Evolutionary conservation across 306 rosid species (phyloP), one percentile per base, ranked within the genome.

Genomic region (Rubus idaeus): DNA sequence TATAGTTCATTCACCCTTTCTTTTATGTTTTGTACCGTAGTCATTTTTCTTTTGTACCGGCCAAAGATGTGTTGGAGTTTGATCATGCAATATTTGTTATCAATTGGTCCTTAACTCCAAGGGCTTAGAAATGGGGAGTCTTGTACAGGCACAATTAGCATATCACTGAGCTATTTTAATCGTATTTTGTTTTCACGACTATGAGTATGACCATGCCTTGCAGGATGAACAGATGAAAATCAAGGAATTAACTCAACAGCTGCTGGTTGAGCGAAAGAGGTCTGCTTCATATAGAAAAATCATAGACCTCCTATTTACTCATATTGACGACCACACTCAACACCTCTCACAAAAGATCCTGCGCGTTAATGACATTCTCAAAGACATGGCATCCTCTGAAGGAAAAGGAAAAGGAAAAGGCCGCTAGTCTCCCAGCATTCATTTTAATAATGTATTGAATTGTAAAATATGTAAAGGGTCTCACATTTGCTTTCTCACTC

Each of bases 221-320:
- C 72, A 79, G 83, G 67, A 71, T 37, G 81, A 83, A 62, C 65
- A 68, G 39, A 16, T 70, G 75, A 71, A 73, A 76, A 71, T 83
- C 56, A 75, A 71, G 76, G 78, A 83, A 58, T 53, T 83, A 49
- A 79, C 83, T 21, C 73, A 40, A 35, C 82, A 82, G 76, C 75
- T 83, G 74, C 80, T 79, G 70, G 46, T 68, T 11, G 83, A 83
- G 83, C 76, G 78, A 56, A 75, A 83, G 83, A 37, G 78, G 37
- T 83, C 74, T 17, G 80, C 83, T 74, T 83, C 86, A 8, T 79
- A 78, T 74, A 75, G 80, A 70, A 78, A 75, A 76, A 56, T 65
- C 42, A 75, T 83, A 61, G 83, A 83, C 77, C 65, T 75, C 44
- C 65, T 79, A 6, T 53, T 79, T 23, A 55, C 21, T 58, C 79